Base-by-base conservation (phyloP, 345 rosid genomes). In the Iberis pinnata region DNA sequence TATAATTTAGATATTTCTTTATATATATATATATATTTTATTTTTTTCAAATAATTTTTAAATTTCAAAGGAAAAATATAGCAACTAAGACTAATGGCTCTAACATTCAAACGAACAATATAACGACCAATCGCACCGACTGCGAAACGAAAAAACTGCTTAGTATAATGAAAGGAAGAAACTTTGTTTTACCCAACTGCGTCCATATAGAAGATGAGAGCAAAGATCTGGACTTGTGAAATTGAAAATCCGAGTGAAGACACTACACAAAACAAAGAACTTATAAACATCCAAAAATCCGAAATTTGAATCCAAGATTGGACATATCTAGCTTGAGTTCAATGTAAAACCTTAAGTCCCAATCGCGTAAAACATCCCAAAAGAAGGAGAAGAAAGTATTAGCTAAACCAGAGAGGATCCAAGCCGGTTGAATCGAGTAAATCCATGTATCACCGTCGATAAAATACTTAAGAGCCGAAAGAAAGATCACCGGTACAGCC, bases 321-420 rank as follows among this genome's bases (percentile, higher is more conserved):
- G 29, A 65, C 53, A n/a, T 58, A 53, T 47, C 29, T 19, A 18
- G 12, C 13, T n/a, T 44, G 42, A 29, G n/a, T 31, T 46, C 47
- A 24, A 17, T 75, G 35, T 76, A n/a, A n/a, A n/a, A 88, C 97
- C 99, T 83, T 71, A 88, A 65, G 74, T 88, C 97, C 99, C 97
- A 93, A 64, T 93, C 99, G 13, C 97, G 73, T 49, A 84, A 78
- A 19, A 93, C 67, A 53, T 93, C 97, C 99, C 99, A 93, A 68
- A 83, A 88, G 78, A 85, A 93, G 4, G 99, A 93, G 72, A 81
- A 92, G 25, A 76, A 67, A 5, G 95, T 80, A 70, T 86, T 93
- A 70, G 90, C 59, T 54, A 93, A 81, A 61, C 87, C 54, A 8
- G 83, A 80, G 62, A 83, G 70, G 65, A 93, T 88, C 99, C 99